Conservation (phyloP, 176 grass and related monocot genomes). For the Microstegium vimineum region DNA sequence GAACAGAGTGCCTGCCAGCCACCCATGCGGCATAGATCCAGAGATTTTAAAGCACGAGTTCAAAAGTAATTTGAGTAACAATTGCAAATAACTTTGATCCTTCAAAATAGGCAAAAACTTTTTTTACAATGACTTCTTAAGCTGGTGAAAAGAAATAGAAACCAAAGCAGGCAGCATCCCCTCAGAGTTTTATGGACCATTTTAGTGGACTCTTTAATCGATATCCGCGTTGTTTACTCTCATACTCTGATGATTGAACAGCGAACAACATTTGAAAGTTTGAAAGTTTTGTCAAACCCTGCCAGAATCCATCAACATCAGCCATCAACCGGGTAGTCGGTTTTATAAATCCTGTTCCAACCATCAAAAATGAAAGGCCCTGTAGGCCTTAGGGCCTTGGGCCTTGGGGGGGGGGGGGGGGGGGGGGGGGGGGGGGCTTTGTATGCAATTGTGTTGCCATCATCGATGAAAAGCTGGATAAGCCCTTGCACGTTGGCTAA, state of each 20-base stretch:
- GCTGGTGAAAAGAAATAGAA: not conserved
- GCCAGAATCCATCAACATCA: slow-evolving; percentile 16
- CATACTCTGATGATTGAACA: slow-evolving; percentile 1
- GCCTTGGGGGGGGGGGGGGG: too few species aligned
- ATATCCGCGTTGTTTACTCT: not conserved
- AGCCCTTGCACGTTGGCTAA: slow-evolving; percentile 42
- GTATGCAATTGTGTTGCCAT: slow-evolving; percentile 36
- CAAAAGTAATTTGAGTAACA: not conserved
- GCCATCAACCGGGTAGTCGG: not conserved
- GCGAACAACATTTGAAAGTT: not conserved
- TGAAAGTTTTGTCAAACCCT: not conserved
- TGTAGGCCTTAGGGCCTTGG: slow-evolving; percentile 26
- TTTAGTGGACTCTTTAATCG: not conserved
- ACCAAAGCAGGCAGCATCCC: not conserved
- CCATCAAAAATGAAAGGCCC: slow-evolving; percentile 30
- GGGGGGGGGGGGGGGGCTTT: slow-evolving; percentile 40
- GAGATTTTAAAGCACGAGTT: slow-evolving; percentile 1
- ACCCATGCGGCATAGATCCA: slow-evolving; percentile 25
- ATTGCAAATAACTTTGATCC: not conserved
- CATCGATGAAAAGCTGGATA: slow-evolving; percentile 44
- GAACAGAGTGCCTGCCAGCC: slow-evolving; percentile 26
- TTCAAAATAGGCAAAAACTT: not conserved
- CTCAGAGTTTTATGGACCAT: not conserved
- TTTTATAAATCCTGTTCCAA: slow-evolving; percentile 27
- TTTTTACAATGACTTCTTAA: not conserved